Conservation (phyloP, 2,329 filamentous ascomycete species). For the Ophiostoma perfectum region DNA sequence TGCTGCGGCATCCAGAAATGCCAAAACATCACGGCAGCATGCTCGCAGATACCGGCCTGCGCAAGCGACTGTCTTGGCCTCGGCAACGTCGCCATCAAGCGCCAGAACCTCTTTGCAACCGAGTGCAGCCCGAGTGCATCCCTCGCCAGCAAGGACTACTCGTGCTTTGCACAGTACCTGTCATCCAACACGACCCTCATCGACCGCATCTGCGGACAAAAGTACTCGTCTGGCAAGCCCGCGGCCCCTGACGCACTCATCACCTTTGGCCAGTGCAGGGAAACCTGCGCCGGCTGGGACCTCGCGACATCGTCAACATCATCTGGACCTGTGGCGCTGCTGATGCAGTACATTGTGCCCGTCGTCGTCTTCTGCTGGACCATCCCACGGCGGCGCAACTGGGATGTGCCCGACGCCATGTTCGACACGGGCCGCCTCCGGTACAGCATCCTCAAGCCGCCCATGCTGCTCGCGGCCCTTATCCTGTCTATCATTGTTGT, state of each 20-base stretch:
- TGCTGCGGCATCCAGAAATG: constrained; percentile 19
- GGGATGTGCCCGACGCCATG: constrained; percentile 15
- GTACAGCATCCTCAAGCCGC: background rate
- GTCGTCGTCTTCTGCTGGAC: constrained; percentile 17
- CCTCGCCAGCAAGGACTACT: constrained; percentile 7
- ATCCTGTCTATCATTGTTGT: constrained; percentile 6
- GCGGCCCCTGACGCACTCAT: background rate
- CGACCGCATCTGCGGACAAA: constrained; percentile 15
- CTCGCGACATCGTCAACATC: constrained; percentile 13
- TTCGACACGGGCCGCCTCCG: constrained; percentile 5
- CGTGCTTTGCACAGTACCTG: constrained; percentile 15
- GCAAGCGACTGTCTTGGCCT: background rate
- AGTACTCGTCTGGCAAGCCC: constrained; percentile 6
- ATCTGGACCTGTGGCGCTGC: constrained; percentile 11
- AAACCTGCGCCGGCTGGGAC: constrained; percentile 14
- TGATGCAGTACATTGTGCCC: constrained; percentile 20
- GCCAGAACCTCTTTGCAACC: background rate
- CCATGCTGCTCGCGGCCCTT: background rate
- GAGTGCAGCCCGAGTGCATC: background rate
- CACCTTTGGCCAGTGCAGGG: constrained; percentile 13
- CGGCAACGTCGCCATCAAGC: background rate
- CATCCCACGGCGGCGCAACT: constrained; percentile 14
- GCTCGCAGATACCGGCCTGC: constrained; percentile 11
- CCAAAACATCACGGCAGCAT: constrained; percentile 13
- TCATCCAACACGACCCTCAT: constrained; percentile 15